phyloP scores from a whole-genome alignment of 345 rosid genomes.

The Chamaenerion angustifolium region DNA sequence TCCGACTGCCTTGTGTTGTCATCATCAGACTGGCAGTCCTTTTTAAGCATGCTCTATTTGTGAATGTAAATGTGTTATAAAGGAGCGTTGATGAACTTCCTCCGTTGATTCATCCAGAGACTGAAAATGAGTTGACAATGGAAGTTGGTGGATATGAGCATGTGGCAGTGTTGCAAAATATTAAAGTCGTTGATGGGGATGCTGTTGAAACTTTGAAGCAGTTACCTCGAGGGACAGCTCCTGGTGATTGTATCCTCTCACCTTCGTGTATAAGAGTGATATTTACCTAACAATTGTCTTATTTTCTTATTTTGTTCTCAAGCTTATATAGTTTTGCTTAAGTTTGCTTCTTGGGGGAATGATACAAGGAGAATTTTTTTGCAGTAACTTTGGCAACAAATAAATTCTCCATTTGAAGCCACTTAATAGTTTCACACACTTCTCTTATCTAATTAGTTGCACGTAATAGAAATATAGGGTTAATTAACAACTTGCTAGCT shows the following conservation, averaged over 20 bases:
- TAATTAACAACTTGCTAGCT: too few species aligned
- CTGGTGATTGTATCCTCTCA: conserved; percentile 78
- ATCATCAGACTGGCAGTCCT: too few species aligned
- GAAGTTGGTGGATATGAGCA: conserved; percentile 86
- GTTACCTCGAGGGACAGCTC: conserved; percentile 61
- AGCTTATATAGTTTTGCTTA: conserved; percentile 5
- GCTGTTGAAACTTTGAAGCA: conserved; percentile 29
- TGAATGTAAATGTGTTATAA: too few species aligned
- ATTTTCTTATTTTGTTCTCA: too few species aligned
- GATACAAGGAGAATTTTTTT: too few species aligned
- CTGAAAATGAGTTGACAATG: conserved; percentile 56
- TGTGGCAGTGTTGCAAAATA: conserved; percentile 36
- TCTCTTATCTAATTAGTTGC: too few species aligned
- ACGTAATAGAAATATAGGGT: too few species aligned
- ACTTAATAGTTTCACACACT: too few species aligned
- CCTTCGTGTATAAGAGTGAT: not conserved
- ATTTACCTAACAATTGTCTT: too few species aligned
- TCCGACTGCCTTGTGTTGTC: too few species aligned
- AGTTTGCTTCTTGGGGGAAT: not conserved
- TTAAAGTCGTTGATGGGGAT: conserved; percentile 60
- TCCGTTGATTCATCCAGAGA: conserved; percentile 27
- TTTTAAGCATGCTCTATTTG: not conserved
- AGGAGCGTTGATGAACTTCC: conserved; percentile 1
- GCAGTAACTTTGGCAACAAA: too few species aligned
- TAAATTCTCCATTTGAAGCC: too few species aligned